Conservation (phyloP, 2,329 filamentous ascomycete species). For the Aspergillus sp. region DNA sequence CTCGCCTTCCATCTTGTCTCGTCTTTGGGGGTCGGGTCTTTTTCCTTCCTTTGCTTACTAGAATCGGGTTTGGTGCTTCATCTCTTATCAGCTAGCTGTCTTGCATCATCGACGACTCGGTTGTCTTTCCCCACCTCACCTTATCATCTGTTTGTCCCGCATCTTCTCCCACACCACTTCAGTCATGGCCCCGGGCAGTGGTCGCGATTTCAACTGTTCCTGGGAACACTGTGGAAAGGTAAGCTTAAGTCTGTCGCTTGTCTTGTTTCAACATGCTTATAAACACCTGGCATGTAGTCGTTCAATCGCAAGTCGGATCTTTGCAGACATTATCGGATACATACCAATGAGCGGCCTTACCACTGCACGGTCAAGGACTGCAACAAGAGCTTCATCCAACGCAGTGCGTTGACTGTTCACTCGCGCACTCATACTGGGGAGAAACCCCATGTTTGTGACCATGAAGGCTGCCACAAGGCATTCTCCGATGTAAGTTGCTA, state of each 20-base stretch:
- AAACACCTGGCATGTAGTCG: constrained; percentile 23
- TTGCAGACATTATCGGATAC: constrained; percentile 43
- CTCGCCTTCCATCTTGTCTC: too few species aligned
- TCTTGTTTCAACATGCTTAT: background rate
- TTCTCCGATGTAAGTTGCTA: constrained; percentile 37
- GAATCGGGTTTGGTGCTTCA: too few species aligned
- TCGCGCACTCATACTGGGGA: constrained; percentile 41
- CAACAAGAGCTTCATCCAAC: constrained; percentile 46
- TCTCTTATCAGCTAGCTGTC: too few species aligned
- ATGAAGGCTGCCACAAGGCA: constrained; percentile 38
- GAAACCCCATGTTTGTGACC: constrained; percentile 40
- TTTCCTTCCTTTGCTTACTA: too few species aligned
- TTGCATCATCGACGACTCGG: too few species aligned
- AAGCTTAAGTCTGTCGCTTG: constrained; percentile 5
- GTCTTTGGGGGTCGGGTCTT: too few species aligned
- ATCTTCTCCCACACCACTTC: background rate
- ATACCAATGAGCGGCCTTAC: constrained; percentile 46
- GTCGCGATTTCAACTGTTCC: constrained; percentile 40
- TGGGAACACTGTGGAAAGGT: constrained; percentile 43
- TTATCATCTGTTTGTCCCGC: background rate
- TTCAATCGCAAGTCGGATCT: constrained; percentile 48
- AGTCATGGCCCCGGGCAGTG: constrained; percentile 36
- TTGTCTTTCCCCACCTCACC: background rate
- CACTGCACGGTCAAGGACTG: constrained; percentile 41
- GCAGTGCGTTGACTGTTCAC: constrained; percentile 44